These are phyloP conservation scores for Fomitopsis pulvina DNA, from an alignment of 768 basidiomycete genomes.

Conservation along the genomic window DNA sequence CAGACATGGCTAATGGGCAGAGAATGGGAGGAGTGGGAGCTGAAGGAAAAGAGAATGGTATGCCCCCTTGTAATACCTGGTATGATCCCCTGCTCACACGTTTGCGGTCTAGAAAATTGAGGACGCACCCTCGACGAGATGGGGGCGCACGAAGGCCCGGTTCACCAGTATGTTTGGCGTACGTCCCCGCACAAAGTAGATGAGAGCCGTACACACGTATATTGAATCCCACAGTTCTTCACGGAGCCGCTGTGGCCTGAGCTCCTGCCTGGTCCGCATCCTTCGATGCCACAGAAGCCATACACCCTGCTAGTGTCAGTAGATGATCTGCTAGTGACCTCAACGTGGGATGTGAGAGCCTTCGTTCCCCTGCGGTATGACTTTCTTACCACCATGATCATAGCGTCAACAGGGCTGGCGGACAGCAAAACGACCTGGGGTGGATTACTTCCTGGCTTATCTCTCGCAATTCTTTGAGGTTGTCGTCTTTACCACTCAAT, in stretches of 20 bases:
- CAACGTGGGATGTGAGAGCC: constrained; percentile 88
- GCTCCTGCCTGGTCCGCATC: constrained; percentile 81
- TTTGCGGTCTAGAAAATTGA: constrained; percentile 40
- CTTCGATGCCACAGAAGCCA: constrained; percentile 78
- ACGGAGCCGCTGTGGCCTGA: constrained; percentile 92
- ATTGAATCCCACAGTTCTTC: constrained; percentile 56
- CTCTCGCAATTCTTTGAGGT: constrained; percentile 98
- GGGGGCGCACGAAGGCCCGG: constrained; percentile 56
- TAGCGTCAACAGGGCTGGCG: constrained; percentile 94
- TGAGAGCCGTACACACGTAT: not conserved
- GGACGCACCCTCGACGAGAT: constrained; percentile 54
- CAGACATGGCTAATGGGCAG: constrained; percentile 64
- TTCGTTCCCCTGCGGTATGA: not conserved
- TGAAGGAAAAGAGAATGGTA: constrained; percentile 58
- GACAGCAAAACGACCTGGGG: constrained; percentile 95
- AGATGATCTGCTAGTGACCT: constrained; percentile 87
- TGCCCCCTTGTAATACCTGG: constrained; percentile 19
- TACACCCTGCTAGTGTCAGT: constrained; percentile 89
- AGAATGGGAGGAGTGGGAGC: constrained; percentile 72
- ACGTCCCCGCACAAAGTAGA: constrained; percentile 20
- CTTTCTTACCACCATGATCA: not conserved
- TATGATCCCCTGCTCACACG: constrained; percentile 1
- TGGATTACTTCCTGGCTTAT: constrained; percentile 97
- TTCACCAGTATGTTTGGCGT: constrained; percentile 67
- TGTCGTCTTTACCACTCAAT: constrained; percentile 90